These are phyloP conservation scores for Talinum fruticosum DNA, from an alignment of 148 eudicot genomes.

Conservation along the genomic window DNA sequence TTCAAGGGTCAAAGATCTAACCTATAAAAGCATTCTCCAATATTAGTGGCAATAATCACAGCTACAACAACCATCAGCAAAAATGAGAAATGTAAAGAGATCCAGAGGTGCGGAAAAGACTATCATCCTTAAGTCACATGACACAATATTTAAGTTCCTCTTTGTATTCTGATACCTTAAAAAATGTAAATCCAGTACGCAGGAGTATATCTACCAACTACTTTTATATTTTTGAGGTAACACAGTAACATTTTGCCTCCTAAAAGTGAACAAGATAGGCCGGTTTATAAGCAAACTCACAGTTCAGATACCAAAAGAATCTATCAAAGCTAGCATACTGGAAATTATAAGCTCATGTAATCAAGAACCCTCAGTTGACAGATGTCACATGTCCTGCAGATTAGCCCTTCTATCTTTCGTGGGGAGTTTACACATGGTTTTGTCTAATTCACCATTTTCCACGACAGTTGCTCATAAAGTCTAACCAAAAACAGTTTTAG, in stretches of 20 bases:
- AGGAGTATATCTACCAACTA: neutral
- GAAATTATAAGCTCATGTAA: too few relatives aligned
- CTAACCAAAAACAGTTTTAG: neutral
- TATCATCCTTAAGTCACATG: slow-evolving; percentile 2
- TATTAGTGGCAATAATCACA: slow-evolving; percentile 13
- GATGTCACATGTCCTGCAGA: neutral
- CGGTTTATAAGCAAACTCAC: neutral
- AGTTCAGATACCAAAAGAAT: neutral
- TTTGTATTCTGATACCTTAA: neutral
- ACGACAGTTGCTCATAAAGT: neutral
- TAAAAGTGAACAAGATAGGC: neutral
- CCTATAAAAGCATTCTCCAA: slow-evolving; percentile 49
- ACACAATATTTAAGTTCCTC: neutral
- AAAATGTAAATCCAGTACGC: neutral
- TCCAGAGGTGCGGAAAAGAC: neutral
- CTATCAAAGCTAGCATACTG: neutral
- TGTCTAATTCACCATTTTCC: neutral
- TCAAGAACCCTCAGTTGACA: neutral
- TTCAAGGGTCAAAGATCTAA: slow-evolving; percentile 77
- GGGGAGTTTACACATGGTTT: neutral
- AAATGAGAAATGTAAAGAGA: slow-evolving; percentile 11
- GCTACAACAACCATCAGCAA: slow-evolving; percentile 6
- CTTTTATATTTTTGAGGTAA: neutral
- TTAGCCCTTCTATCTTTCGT: neutral
- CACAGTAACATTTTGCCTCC: neutral